Evolutionary conservation across 495 filamentous ascomycete species (phyloP), one percentile per base, ranked within the genome.

Genomic region (Penicillium canariense): DNA sequence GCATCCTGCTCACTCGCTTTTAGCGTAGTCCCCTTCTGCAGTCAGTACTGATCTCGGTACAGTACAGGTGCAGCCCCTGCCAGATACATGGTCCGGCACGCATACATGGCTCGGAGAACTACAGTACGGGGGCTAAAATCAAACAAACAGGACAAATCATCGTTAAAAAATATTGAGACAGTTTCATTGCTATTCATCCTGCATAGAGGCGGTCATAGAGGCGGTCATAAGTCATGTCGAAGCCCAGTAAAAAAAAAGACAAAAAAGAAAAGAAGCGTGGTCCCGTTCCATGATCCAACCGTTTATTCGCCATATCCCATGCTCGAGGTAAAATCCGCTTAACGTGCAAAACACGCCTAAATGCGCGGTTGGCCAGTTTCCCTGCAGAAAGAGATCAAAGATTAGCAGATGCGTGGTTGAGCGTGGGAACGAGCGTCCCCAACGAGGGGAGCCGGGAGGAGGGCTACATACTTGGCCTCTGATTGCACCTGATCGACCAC

Each of bases 401-500:
- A 46, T 57, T 48, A 58, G 50, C 34, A 35, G 34, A 49, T 30
- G 28, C 23, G 25, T 30, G 28, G 42, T n/a, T 5, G 27, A 46
- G 28, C 12, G 43, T 30, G 43, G 25, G 43, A 15, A n/a, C n/a
- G n/a, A n/a, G n/a, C n/a, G n/a, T n/a, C n/a, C n/a, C n/a, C n/a
- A n/a, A n/a, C n/a, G 20, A 23, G 32, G 15, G 27, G 27, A 36
- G 22, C 7, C 17, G 46, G 30, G 22, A 22, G 12, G 14, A 23
- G 48, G 34, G 15, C 22, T 27, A 50, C 68, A 55, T 74, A 75
- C 68, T 77, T 77, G 52, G 68, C 50, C 32, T 73, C 72, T 38
- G 69, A 63, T 77, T 96, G 89, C 26, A 96, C 91, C 70, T 85
- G 87, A 68, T 84, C 79, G 28, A 96, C 89, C 28, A 90, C 74